Percentiles rank a stretch among this genome's conserved stretches.
phyloP scores from a whole-genome alignment of 352 stramenopile species.

The Globisporangium lucens region DNA sequence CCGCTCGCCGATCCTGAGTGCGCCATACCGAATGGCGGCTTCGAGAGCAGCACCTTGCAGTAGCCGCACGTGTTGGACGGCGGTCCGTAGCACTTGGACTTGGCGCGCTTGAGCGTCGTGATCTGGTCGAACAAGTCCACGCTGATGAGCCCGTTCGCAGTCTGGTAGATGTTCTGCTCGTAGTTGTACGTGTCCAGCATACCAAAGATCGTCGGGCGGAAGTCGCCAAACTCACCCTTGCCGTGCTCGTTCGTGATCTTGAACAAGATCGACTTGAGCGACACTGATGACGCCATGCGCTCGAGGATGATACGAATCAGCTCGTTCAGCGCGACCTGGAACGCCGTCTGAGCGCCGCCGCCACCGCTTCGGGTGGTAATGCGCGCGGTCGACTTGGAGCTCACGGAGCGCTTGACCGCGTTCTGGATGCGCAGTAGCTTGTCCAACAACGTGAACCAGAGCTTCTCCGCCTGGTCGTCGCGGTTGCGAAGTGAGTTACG shows the following conservation, averaged over 20 bases:
- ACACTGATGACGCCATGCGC: constrained; percentile 92
- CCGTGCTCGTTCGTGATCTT: constrained; percentile 95
- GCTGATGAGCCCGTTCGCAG: constrained; percentile 79
- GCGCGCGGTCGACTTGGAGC: constrained; percentile 59
- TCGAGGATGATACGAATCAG: constrained; percentile 93
- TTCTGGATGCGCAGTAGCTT: constrained; percentile 92
- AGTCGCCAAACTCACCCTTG: constrained; percentile 91
- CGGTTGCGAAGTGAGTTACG: constrained; percentile 87
- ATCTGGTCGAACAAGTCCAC: constrained; percentile 85
- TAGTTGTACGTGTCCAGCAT: constrained; percentile 94
- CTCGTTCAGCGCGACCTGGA: constrained; percentile 89
- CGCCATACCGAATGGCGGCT: constrained; percentile 83
- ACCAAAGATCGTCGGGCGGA: constrained; percentile 92
- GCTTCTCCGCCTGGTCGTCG: constrained; percentile 89
- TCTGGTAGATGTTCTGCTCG: constrained; percentile 89
- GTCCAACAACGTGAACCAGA: constrained; percentile 95
- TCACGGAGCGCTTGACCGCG: constrained; percentile 86
- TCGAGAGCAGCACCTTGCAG: constrained; percentile 77
- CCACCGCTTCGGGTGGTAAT: constrained; percentile 64
- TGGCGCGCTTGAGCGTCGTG: constrained; percentile 70
- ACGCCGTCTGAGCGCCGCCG: constrained; percentile 75
- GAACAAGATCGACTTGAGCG: constrained; percentile 91
- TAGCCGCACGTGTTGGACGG: constrained; percentile 77
- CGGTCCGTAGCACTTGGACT: constrained; percentile 66
- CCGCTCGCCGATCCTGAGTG: constrained; percentile 57